Conservation (phyloP, 306 rosid genomes). For the Potentilla sterilis region DNA sequence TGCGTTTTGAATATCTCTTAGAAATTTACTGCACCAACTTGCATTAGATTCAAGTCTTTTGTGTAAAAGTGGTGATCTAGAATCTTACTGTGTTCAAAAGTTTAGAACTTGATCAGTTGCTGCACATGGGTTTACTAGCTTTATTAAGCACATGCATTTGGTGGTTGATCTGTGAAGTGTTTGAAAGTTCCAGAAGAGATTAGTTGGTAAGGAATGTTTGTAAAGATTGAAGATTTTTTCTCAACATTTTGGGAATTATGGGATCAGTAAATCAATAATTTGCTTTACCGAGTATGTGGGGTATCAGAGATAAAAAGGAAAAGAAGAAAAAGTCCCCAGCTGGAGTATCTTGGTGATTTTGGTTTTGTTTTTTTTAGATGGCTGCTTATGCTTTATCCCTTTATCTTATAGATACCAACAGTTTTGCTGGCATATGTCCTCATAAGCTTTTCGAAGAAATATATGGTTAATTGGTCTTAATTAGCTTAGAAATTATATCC, state of each 20-base stretch:
- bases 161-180: no score
- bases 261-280: slow-evolving; percentile 14
- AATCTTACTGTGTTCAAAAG: slow-evolving; percentile 3
- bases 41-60: slow-evolving; percentile 9
- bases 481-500: not conserved
- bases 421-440: not conserved
- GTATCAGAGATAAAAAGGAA: not conserved
- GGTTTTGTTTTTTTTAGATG: not conserved
- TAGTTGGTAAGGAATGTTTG: not conserved
- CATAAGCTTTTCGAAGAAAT: not conserved
- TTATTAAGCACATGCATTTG: not conserved
- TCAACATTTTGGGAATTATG: slow-evolving; percentile 15
- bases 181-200: not conserved
- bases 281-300: not conserved
- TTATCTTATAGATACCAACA: not conserved
- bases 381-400: not conserved
- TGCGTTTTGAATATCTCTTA: not conserved
- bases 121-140: slow-evolving; percentile 19
- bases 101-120: not conserved
- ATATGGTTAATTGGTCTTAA: not conserved
- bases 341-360: slow-evolving; percentile 12
- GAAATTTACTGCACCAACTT: not conserved
- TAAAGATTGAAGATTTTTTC: not conserved
- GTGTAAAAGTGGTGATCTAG: slow-evolving; percentile 10
- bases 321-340: not conserved